Percentiles rank a stretch among this genome's conserved stretches.
phyloP scores from a whole-genome alignment of 768 basidiomycete species.

The Lactarius vividus region DNA sequence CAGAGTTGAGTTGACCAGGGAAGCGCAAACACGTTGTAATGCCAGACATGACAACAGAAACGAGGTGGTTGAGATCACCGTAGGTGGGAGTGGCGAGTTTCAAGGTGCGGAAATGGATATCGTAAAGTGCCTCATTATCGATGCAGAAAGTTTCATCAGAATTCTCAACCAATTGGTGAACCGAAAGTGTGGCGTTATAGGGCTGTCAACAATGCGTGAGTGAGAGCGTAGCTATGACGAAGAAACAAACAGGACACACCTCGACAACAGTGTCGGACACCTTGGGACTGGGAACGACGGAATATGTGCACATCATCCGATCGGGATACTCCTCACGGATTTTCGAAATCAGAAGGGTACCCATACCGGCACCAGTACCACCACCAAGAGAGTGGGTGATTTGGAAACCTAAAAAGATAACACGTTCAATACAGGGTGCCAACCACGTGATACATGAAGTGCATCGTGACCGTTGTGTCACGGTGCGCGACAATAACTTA shows the following conservation, averaged over 20 bases:
- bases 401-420: conserved; percentile 74
- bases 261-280: conserved; percentile 99
- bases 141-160: conserved; percentile 99
- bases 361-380: conserved; percentile 99
- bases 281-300: conserved; percentile 95
- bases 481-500: conserved; percentile 38
- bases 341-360: conserved; percentile 97
- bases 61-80: conserved; percentile 96
- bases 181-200: conserved; percentile 97
- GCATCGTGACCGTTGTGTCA: background rate
- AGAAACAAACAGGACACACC: conserved; percentile 38
- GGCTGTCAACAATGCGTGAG: conserved; percentile 48
- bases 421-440: conserved; percentile 2
- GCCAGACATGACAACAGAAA: conserved; percentile 98
- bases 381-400: conserved; percentile 97
- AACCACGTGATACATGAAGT: conserved; percentile 20
- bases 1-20: conserved; percentile 99
- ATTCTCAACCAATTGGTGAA: conserved; percentile 99
- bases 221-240: background rate
- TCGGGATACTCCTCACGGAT: conserved; percentile 99
- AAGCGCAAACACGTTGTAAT: conserved; percentile 98
- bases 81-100: conserved; percentile 95
- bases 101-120: conserved; percentile 97
- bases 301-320: conserved; percentile 99
- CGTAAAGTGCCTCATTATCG: conserved; percentile 98